phyloP scores from a whole-genome alignment of 1,139 yeast species.

The Candida sanyaensis region DNA sequence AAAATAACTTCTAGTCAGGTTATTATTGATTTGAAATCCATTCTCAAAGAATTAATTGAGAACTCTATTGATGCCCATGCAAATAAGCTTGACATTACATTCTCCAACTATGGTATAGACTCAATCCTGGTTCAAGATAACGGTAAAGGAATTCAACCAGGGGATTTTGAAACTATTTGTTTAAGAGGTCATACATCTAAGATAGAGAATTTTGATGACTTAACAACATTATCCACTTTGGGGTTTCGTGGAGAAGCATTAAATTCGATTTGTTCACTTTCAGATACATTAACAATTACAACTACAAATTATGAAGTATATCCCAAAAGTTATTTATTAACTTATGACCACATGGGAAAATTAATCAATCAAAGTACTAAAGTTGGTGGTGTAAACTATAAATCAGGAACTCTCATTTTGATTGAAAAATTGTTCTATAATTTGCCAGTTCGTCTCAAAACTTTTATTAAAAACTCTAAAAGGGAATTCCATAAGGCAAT shows the following conservation, averaged over 20 bases:
- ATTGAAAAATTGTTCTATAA: slow-evolving; percentile 57
- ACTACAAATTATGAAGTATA: slow-evolving; percentile 54
- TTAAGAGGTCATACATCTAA: slow-evolving; percentile 83
- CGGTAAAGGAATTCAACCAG: slow-evolving; percentile 68
- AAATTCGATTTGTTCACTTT: slow-evolving; percentile 67
- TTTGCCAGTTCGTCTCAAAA: slow-evolving; percentile 75
- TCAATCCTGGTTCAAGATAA: slow-evolving; percentile 70
- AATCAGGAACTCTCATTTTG: slow-evolving; percentile 57
- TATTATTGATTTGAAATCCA: slow-evolving; percentile 72
- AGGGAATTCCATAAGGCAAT: slow-evolving; percentile 73
- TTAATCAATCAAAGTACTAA: slow-evolving; percentile 33
- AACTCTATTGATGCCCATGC: slow-evolving; percentile 83
- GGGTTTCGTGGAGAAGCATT: slow-evolving; percentile 91
- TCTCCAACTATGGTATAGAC: slow-evolving; percentile 76
- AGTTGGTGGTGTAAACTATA: slow-evolving; percentile 45
- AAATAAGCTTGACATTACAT: slow-evolving; percentile 61
- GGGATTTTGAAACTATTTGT: slow-evolving; percentile 66
- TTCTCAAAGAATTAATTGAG: slow-evolving; percentile 84
- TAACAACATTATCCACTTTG: slow-evolving; percentile 53
- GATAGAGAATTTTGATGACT: slow-evolving; percentile 56
- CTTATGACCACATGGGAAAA: slow-evolving; percentile 55
- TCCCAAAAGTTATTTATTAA: slow-evolving; percentile 60
- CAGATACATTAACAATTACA: slow-evolving; percentile 47
- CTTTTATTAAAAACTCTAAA: slow-evolving; percentile 65
- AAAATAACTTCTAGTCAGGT: slow-evolving; percentile 92